phyloP scores from a whole-genome alignment of 768 basidiomycete species.

The Lentinula guzmanii region DNA sequence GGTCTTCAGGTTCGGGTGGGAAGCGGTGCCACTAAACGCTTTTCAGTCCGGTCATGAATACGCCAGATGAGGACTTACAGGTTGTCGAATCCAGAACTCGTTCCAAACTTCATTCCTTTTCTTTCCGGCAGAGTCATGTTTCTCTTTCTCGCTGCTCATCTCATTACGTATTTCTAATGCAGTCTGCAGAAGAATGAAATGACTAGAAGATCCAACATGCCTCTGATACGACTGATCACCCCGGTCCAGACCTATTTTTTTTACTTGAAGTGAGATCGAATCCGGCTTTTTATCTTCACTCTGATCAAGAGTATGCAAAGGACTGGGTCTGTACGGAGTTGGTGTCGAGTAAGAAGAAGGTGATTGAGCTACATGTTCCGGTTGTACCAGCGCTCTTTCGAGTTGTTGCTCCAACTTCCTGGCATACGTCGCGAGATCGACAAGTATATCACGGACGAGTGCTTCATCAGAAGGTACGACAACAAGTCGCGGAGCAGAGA shows the following conservation, averaged over 20 bases:
- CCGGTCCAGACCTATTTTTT: not conserved
- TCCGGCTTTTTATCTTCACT: not conserved
- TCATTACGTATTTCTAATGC: not conserved
- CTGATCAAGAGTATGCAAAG: too few species aligned
- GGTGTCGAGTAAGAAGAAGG: not conserved
- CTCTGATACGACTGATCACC: not conserved
- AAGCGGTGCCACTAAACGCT: not conserved
- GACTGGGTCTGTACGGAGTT: not conserved
- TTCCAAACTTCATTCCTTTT: not conserved
- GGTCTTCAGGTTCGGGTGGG: not conserved
- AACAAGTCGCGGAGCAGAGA: constrained; percentile 22
- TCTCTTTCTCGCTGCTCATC: not conserved
- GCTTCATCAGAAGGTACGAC: constrained; percentile 22
- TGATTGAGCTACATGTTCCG: not conserved
- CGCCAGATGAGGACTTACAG: not conserved
- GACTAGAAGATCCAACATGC: not conserved
- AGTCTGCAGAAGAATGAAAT: not conserved
- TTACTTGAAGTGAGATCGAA: not conserved
- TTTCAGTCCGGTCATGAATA: not conserved
- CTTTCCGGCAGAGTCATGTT: not conserved
- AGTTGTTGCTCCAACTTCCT: constrained; percentile 4
- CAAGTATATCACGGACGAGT: not conserved
- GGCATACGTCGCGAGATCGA: constrained; percentile 16
- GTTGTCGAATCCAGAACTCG: not conserved
- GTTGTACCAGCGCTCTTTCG: not conserved